These are phyloP conservation scores for Wakefieldia striispora DNA, from an alignment of 768 basidiomycete species.

Conservation along the genomic window DNA sequence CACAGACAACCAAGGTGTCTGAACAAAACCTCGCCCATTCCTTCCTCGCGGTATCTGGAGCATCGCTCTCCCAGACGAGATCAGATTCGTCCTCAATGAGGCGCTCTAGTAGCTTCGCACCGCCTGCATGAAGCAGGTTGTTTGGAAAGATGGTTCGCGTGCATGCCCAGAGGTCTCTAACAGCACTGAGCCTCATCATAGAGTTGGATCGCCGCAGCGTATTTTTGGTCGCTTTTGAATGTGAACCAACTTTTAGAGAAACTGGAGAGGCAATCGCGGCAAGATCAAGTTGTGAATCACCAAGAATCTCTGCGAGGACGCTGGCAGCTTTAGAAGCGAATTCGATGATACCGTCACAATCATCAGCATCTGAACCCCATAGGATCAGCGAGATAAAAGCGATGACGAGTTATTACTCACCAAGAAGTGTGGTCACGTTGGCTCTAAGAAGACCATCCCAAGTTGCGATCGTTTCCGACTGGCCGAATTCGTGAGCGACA, in stretches of 20 bases:
- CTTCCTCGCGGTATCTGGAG: conserved; percentile 42
- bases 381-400: conserved; percentile 2
- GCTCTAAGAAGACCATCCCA: conserved; percentile 59
- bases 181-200: conserved; percentile 55
- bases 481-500: conserved; percentile 1
- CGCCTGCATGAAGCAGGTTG: conserved; percentile 41
- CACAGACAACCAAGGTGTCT: conserved; percentile 50
- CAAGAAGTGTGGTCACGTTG: conserved; percentile 46
- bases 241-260: conserved; percentile 7
- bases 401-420: conserved; percentile 41
- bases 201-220: conserved; percentile 33
- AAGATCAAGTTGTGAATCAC: conserved; percentile 46
- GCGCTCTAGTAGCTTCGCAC: conserved; percentile 44
- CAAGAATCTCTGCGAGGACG: conserved; percentile 48
- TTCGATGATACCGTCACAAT: conserved; percentile 36
- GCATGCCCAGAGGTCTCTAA: conserved; percentile 56
- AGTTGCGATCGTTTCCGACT: conserved; percentile 49
- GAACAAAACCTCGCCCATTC: conserved; percentile 64
- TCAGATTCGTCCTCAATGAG: conserved; percentile 49
- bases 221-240: conserved; percentile 5
- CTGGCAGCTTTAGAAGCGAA: conserved; percentile 42
- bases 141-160: conserved; percentile 44
- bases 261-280: conserved; percentile 25
- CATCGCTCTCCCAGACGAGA: conserved; percentile 43
- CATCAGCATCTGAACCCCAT: conserved; percentile 39